A percentile compares a stretch with the other conserved stretches of the same genome.
Conservation (phyloP, 2,329 filamentous ascomycete species). For the Arthrobotrys megalospora region DNA sequence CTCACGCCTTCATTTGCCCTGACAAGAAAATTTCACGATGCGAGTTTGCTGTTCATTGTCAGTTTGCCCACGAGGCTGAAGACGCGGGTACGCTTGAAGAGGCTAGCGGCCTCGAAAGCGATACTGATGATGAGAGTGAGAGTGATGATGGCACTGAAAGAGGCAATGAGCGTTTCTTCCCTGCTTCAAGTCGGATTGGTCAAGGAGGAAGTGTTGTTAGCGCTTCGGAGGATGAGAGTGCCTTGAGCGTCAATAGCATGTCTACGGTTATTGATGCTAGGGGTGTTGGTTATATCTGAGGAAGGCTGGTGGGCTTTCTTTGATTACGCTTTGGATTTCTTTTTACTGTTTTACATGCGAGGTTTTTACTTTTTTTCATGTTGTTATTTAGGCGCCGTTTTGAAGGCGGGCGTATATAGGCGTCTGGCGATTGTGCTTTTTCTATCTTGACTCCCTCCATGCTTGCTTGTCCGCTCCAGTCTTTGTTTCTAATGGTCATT, state of each 20-base stretch:
- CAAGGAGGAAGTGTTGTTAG: neutral
- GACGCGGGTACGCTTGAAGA: neutral
- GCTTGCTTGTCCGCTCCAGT: too few species aligned
- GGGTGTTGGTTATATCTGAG: neutral
- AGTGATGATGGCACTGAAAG: conserved; percentile 1
- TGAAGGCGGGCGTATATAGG: too few species aligned
- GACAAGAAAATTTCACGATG: conserved; percentile 32
- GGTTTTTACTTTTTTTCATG: too few species aligned
- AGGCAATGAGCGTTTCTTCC: neutral
- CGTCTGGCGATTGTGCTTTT: too few species aligned
- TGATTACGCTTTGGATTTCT: neutral
- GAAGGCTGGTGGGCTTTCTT: neutral
- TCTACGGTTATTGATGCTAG: neutral
- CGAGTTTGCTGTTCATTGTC: conserved; percentile 23
- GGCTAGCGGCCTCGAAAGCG: neutral
- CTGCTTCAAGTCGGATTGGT: neutral
- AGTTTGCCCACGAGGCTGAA: conserved; percentile 31
- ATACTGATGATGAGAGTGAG: neutral
- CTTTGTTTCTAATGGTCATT: too few species aligned
- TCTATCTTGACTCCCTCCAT: too few species aligned
- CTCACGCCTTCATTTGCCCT: conserved; percentile 24
- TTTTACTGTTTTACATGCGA: too few species aligned
- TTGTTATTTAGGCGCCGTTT: too few species aligned
- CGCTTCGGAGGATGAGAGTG: conserved; percentile 8
- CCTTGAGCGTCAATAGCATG: neutral